These are phyloP conservation scores for Novymonas esmeraldas DNA, from an alignment of 208 protist species.

Conservation along the genomic window DNA sequence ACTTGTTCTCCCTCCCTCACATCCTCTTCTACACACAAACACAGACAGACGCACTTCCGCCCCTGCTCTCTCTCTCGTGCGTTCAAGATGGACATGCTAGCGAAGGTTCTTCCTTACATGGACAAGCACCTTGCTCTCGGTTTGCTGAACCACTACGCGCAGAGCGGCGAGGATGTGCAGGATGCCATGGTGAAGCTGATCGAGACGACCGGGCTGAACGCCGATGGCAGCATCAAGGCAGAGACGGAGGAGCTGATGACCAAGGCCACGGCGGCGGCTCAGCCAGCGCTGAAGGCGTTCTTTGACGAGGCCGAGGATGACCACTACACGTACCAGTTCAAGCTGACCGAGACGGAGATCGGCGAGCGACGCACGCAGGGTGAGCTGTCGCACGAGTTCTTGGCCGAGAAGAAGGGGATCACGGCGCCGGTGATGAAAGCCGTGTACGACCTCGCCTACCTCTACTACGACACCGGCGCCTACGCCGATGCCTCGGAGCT, in stretches of 20 bases:
- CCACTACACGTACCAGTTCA: constrained; percentile 82
- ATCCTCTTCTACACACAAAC: neutral
- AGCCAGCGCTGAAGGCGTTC: constrained; percentile 78
- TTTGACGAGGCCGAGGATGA: constrained; percentile 67
- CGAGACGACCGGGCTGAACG: constrained; percentile 68
- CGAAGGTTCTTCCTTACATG: constrained; percentile 73
- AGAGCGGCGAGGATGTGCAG: constrained; percentile 69
- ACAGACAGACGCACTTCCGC: neutral
- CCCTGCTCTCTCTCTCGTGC: neutral
- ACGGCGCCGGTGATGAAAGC: constrained; percentile 67
- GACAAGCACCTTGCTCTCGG: constrained; percentile 89
- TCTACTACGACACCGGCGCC: constrained; percentile 87
- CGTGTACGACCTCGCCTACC: constrained; percentile 78
- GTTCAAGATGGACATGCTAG: constrained; percentile 72
- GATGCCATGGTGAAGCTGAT: constrained; percentile 72
- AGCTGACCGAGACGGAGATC: constrained; percentile 75
- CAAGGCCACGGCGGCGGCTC: constrained; percentile 49
- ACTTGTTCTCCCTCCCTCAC: neutral
- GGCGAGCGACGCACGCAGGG: constrained; percentile 67
- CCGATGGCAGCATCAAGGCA: constrained; percentile 65
- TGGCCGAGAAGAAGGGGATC: constrained; percentile 71
- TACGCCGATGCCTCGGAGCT: constrained; percentile 85
- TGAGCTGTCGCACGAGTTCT: constrained; percentile 77
- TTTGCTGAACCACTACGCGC: constrained; percentile 75
- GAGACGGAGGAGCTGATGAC: constrained; percentile 74